Base-by-base conservation (phyloP, 129 eudicot genomes). In the Calendula officinalis region DNA sequence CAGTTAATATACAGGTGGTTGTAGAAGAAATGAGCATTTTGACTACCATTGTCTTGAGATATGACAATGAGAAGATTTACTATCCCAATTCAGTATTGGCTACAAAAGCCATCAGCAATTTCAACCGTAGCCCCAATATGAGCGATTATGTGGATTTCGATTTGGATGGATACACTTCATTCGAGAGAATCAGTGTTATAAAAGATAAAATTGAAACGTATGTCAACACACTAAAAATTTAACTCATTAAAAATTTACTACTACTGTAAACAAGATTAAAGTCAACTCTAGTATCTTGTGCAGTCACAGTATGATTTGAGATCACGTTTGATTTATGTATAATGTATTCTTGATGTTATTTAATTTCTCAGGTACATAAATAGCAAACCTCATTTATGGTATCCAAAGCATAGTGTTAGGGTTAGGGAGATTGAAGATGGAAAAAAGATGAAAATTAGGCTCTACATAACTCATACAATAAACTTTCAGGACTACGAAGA, bases 121-220 rank as follows among this genome's bases (percentile, higher is more conserved):
- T 82, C 75, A 84, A 84, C 35, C 64, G 92, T 50, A 84, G 96
- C 73, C 96, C 96, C 6, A 84, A 80, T 44, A 82, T 88, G 96
- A 49, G 74, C 1, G 89, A 88, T 69, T 71, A 75, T 9, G 80
- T 87, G 39, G 81, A 87, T 58, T 87, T 87, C 48, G 84, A 80
- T 54, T 43, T 88, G 35, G 96, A 82, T 66, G 79, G 77, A 45
- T 81, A 84, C 6, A 88, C 96, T 54, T 67, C 91, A 48, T 60
- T 56, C 36, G 89, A 84, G 59, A 72, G 66, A 56, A 88, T 82
- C 38, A 52, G 58, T 44, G 86, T 79, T n/a, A 71, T 86, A 9
- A 78, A 83, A 68, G 84, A 74, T 55, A 78, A 72, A 59, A 83
- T 86, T 9, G 78, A 83, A 64, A 42, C 40, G 95, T 86, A 83